phyloP scores from a whole-genome alignment of 1,284 basidiomycete genomes.

The Grifola frondosa region DNA sequence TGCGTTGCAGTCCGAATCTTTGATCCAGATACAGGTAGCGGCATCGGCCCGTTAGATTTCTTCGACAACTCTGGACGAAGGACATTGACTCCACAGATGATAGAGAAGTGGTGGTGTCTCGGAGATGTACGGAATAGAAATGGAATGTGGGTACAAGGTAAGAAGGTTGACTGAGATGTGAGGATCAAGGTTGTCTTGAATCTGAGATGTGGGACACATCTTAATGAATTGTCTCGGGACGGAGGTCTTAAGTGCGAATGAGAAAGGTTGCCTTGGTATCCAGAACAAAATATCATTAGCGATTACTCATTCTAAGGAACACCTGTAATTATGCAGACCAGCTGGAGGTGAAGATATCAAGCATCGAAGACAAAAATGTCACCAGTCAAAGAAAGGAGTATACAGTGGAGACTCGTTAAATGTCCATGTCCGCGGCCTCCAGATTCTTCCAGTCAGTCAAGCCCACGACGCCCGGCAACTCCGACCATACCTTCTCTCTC shows the following conservation, averaged over 20 bases:
- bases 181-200: not conserved
- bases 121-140: conserved; percentile 68
- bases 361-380: not conserved
- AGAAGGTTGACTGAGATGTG: conserved; percentile 2
- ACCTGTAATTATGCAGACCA: not conserved
- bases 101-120: conserved; percentile 89
- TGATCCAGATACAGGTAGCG: conserved; percentile 36
- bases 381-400: conserved; percentile 1
- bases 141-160: conserved; percentile 76
- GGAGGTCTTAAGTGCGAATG: no score
- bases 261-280: no score
- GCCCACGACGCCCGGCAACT: conserved; percentile 45
- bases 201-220: not conserved
- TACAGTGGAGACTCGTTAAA: conserved; percentile 3
- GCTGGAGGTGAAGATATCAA: not conserved
- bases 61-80: conserved; percentile 45
- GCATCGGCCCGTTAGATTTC: conserved; percentile 68
- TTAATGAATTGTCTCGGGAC: no score
- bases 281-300: not conserved
- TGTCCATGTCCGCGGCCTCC: conserved; percentile 29
- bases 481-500: conserved; percentile 46
- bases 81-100: conserved; percentile 48
- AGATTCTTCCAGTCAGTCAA: conserved; percentile 49
- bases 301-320: not conserved
- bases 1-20: conserved; percentile 48